phyloP scores from a whole-genome alignment of 306 rosid genomes.

The Medicago arabica region DNA sequence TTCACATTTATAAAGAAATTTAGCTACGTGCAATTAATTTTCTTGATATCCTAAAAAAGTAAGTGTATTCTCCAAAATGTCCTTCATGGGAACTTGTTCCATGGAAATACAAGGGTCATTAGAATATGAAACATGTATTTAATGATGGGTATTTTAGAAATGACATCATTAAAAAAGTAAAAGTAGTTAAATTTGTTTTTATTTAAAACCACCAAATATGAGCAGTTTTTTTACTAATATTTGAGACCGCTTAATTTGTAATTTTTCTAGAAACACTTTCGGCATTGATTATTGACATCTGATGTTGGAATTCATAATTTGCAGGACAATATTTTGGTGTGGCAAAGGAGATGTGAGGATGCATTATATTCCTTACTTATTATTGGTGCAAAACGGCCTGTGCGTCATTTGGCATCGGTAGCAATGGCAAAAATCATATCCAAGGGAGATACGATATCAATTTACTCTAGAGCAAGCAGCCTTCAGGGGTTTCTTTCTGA shows the following conservation, averaged over 20 bases:
- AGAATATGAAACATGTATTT: no score
- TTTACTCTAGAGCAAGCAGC: constrained; percentile 91
- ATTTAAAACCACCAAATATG: no score
- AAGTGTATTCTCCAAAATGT: no score
- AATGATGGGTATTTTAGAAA: no score
- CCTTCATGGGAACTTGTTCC: no score
- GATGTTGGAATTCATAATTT: constrained; percentile 35
- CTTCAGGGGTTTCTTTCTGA: constrained; percentile 98
- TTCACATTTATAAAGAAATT: no score
- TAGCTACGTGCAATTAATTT: no score
- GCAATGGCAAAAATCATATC: constrained; percentile 88
- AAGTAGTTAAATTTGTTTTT: no score
- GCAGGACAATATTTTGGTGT: constrained; percentile 85
- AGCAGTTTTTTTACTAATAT: no score
- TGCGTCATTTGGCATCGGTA: constrained; percentile 92
- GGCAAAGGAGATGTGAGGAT: constrained; percentile 98
- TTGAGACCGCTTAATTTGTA: neutral
- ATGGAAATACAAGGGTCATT: no score
- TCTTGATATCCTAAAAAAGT: no score
- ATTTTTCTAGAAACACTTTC: constrained; percentile 26
- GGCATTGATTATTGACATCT: neutral
- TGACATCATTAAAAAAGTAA: no score
- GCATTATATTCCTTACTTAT: constrained; percentile 82
- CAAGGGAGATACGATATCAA: constrained; percentile 88
- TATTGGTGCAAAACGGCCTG: constrained; percentile 94